Base-by-base conservation (phyloP, 78 protist species). In the Trichosphaerium sp. region DNA sequence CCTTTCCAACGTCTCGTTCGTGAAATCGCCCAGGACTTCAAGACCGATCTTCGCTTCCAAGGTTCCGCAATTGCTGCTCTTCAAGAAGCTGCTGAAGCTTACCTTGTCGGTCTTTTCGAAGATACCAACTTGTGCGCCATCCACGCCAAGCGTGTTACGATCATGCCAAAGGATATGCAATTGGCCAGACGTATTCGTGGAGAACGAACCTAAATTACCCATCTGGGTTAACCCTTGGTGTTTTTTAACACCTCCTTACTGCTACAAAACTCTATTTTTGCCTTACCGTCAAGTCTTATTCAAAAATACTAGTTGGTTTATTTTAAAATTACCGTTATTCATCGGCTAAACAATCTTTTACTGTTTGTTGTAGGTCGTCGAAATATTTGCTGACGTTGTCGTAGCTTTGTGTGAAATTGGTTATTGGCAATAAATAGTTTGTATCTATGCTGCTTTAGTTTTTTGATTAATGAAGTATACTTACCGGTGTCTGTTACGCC, bases 121-220 rank as follows among this genome's bases (percentile, higher is more conserved):
- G 98, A 94, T 62, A 65, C 95, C 64, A 87, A 90, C 87, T 63
- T 90, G 8, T 83, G 88, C 74, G 90, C 92, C 12, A 69, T 90
- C 82, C 95, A 86, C 67, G 95, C 95, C 60, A 86, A 86, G 85
- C 40, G 97, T 14, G 94, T 88, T 32, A 92, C 89, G 42, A 74
- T 92, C 80, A 82, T 89, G 89, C 85, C 84, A 55, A 86, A 84
- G 74, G 97, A 92, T 65, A 75, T 91, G 55, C 92, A 87, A 57
- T 74, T 91, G 63, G 96, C 96, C 57, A 68, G 88, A 61, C 75
- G 95, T 55, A 90, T 93, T 77, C 79, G 95, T 58, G 97, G 97
- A 49, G 93, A 92, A 83, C 84, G 90, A 48, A 74, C 93, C 58
- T 88, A 83, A 88, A 62, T 14, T 21, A 15, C 47, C 14, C 47